These are phyloP conservation scores for Umbilicus rupestris DNA, from an alignment of 164 flowering plant species.

Conservation along the genomic window DNA sequence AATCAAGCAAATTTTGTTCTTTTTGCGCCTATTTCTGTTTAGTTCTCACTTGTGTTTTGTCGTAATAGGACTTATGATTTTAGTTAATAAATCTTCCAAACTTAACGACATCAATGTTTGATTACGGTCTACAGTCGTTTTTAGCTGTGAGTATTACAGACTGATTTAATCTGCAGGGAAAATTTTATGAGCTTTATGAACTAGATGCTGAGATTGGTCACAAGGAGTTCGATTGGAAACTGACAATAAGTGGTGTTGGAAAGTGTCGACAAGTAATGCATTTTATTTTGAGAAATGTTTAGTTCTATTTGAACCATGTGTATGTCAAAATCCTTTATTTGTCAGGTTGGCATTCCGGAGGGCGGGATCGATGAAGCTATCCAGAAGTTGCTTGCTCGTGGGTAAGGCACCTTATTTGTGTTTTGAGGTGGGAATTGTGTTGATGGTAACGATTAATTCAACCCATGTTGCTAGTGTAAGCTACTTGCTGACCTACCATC, in stretches of 20 bases:
- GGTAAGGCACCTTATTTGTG: slow-evolving; percentile 35
- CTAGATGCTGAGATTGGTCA: slow-evolving; percentile 96
- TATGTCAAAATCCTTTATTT: slow-evolving; percentile 9
- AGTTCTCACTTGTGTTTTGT: neutral
- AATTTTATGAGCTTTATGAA: slow-evolving; percentile 94
- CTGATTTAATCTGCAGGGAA: slow-evolving; percentile 43
- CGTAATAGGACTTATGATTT: neutral
- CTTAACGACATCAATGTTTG: neutral
- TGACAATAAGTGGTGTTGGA: slow-evolving; percentile 88
- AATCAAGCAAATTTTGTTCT: neutral
- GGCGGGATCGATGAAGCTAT: slow-evolving; percentile 96
- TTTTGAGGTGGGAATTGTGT: neutral
- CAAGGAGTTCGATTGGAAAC: slow-evolving; percentile 92
- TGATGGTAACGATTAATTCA: neutral
- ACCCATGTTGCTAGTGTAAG: neutral
- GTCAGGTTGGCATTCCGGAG: slow-evolving; percentile 92
- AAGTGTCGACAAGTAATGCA: slow-evolving; percentile 81
- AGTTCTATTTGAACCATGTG: neutral
- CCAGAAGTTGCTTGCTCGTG: slow-evolving; percentile 81
- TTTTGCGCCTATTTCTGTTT: neutral
- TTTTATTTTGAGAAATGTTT: neutral
- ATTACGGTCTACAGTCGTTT: neutral
- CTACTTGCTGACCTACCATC: neutral
- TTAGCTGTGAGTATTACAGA: neutral
- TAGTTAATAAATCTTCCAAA: neutral